A percentile compares a stretch with the other conserved stretches of the same genome.
Evolutionary conservation across 1,284 basidiomycete genomes (phyloP).

Genomic region (Pisolithus thermaeus): DNA sequence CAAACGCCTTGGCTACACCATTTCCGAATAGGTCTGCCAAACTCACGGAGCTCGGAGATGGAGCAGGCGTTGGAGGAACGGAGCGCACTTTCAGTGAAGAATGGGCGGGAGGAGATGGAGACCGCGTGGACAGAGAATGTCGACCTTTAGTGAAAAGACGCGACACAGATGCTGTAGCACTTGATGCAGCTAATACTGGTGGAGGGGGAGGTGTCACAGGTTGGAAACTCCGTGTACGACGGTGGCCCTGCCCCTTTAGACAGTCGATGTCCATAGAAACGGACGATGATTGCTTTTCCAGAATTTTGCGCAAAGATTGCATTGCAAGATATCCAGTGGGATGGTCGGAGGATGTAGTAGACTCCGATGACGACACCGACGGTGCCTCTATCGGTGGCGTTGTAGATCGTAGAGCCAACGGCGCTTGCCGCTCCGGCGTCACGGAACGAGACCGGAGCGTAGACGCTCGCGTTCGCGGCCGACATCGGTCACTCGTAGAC

Average conservation of each 20-base stretch:
- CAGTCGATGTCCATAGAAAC: constrained; percentile 15
- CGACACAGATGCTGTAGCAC: constrained; percentile 68
- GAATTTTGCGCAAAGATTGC: constrained; percentile 60
- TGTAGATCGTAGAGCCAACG: constrained; percentile 33
- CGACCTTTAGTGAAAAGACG: constrained; percentile 65
- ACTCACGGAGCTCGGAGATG: constrained; percentile 28
- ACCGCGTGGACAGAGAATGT: constrained; percentile 53
- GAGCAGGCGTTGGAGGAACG: constrained; percentile 26
- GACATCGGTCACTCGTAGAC: constrained; percentile 11
- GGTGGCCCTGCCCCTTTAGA: constrained; percentile 10
- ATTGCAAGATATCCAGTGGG: constrained; percentile 56
- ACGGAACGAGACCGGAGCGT: constrained; percentile 31
- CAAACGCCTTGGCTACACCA: constrained; percentile 23
- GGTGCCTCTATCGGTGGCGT: constrained; percentile 54
- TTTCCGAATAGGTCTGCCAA: constrained; percentile 27
- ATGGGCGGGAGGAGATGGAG: constrained; percentile 46
- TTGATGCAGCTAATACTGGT: constrained; percentile 53
- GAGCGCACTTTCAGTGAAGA: constrained; percentile 45
- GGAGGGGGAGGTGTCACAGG: constrained; percentile 44
- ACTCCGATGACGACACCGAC: constrained; percentile 37
- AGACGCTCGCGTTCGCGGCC: constrained; percentile 5
- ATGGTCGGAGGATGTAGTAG: constrained; percentile 37
- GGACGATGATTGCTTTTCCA: constrained; percentile 47
- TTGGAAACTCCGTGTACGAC: constrained; percentile 23
- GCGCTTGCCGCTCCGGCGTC: constrained; percentile 30